Conservation (phyloP, 1,284 basidiomycete genomes). For the Puccinia coronata region DNA sequence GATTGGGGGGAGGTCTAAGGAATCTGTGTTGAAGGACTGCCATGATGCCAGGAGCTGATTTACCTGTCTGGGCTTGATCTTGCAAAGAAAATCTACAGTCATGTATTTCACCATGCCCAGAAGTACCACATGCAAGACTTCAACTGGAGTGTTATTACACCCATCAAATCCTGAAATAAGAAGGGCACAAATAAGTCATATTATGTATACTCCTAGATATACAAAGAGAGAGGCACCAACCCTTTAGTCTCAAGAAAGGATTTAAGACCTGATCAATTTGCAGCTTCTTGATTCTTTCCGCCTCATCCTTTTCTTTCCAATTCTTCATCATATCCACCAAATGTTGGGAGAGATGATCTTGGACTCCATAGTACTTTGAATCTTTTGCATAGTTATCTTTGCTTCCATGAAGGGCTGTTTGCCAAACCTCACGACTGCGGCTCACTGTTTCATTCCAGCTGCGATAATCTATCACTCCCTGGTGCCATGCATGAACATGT, state of each 20-base stretch:
- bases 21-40: conserved; percentile 28
- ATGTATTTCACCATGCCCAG: conserved; percentile 61
- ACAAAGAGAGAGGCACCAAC: no score
- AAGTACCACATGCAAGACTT: conserved; percentile 60
- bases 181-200: not conserved
- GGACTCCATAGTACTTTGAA: not conserved
- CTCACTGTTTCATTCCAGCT: no score
- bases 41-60: conserved; percentile 54
- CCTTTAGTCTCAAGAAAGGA: conserved; percentile 11
- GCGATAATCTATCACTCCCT: no score
- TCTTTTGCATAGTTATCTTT: no score
- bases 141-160: conserved; percentile 59
- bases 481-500: no score
- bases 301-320: not conserved
- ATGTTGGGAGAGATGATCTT: not conserved
- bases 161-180: conserved; percentile 56
- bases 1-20: conserved; percentile 54
- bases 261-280: not conserved
- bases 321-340: not conserved
- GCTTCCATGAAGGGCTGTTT: no score
- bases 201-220: not conserved
- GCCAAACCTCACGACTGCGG: no score
- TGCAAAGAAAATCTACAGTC: conserved; percentile 58
- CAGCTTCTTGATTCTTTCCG: not conserved
- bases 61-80: conserved; percentile 51